Percentiles rank a stretch among this genome's conserved stretches.
These are phyloP conservation scores for Rugosomyces carneus DNA, from an alignment of 1,284 basidiomycete species.

Conservation along the genomic window DNA sequence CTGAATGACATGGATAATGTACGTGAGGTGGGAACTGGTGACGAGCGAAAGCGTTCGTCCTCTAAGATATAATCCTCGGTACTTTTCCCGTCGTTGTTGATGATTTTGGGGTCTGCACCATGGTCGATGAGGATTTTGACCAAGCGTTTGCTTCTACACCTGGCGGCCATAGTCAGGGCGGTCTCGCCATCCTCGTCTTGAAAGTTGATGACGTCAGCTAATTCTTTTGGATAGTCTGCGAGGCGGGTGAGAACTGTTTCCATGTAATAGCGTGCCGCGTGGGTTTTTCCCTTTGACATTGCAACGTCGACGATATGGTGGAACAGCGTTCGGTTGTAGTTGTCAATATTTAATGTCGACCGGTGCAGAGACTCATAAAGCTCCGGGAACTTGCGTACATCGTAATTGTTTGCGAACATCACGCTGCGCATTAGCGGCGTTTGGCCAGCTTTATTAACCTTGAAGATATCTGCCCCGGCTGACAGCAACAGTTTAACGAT, in stretches of 20 bases:
- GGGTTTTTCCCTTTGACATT: slow-evolving; percentile 95
- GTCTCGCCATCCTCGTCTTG: slow-evolving; percentile 99
- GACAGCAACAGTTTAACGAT: slow-evolving; percentile 94
- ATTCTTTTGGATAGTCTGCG: slow-evolving; percentile 93
- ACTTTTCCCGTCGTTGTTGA: slow-evolving; percentile 93
- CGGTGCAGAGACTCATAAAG: slow-evolving; percentile 95
- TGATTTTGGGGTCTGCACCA: slow-evolving; percentile 93
- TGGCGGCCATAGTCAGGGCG: slow-evolving; percentile 92
- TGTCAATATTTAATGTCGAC: slow-evolving; percentile 98
- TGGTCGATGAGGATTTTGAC: slow-evolving; percentile 96
- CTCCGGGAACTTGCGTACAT: slow-evolving; percentile 98
- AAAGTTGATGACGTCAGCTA: slow-evolving; percentile 98
- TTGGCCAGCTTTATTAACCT: slow-evolving; percentile 95
- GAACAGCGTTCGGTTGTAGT: slow-evolving; percentile 96
- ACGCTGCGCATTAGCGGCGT: slow-evolving; percentile 98
- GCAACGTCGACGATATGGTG: slow-evolving; percentile 99
- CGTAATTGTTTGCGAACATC: slow-evolving; percentile 99
- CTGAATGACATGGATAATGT: slow-evolving; percentile 60
- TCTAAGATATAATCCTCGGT: slow-evolving; percentile 99
- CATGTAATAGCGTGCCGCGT: slow-evolving; percentile 98
- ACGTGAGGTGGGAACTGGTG: slow-evolving; percentile 72
- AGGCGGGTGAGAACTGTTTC: slow-evolving; percentile 90
- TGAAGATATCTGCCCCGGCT: slow-evolving; percentile 95
- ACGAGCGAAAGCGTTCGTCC: slow-evolving; percentile 94
- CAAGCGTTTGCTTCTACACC: slow-evolving; percentile 94